Base-by-base conservation (phyloP, 2,329 filamentous ascomycete species). In the Colletotrichum karsti region DNA sequence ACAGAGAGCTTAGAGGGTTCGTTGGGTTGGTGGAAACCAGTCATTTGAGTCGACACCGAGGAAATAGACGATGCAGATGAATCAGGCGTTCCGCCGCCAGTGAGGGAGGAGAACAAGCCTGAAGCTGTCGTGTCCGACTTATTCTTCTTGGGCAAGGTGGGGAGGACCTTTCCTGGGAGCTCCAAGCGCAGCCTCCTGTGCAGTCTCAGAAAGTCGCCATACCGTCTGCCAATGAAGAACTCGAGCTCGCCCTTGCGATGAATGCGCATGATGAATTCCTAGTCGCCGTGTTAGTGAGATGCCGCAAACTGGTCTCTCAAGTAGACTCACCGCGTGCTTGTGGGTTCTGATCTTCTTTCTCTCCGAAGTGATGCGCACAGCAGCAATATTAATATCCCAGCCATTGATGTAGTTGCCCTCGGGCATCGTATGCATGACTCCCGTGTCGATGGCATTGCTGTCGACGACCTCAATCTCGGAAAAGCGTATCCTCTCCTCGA, bases 391-490 rank as follows among this genome's bases (percentile, higher is more conserved):
- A 72, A 98, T 90, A 78, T 98, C 96, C 96, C 96, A 98, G 30
- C 94, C 94, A 77, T 99, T 95, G 75, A 98, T 93, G 70, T 91
- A 92, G 78, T 98, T 92, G 5, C 96, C 96, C 78, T 98, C 93
- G 0, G 96, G 96, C 70, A 95, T 85, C 46, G 95, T 97, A 67
- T 94, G 90, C 67, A 97, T 86, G 58, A 99, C 85, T 0, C 96
- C 95, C 22, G 94, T 92, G 67, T 98, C 95, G 75, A 97, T 97
- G 46, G 96, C 95, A 61, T 94, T 93, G 71, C 94, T 90, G 76
- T 99, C 96, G 28, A 99, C 94, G 24, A 98, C 94, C 77, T 99
- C 96, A 81, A 99, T 92, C 81, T 99, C 96, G 2, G 94, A 94
- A 78, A 99, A 99, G 56, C 94, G 90, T 76, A 99, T 98, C 65